Conservation (phyloP, 331 rosid genomes). For the Ulmus americana region DNA sequence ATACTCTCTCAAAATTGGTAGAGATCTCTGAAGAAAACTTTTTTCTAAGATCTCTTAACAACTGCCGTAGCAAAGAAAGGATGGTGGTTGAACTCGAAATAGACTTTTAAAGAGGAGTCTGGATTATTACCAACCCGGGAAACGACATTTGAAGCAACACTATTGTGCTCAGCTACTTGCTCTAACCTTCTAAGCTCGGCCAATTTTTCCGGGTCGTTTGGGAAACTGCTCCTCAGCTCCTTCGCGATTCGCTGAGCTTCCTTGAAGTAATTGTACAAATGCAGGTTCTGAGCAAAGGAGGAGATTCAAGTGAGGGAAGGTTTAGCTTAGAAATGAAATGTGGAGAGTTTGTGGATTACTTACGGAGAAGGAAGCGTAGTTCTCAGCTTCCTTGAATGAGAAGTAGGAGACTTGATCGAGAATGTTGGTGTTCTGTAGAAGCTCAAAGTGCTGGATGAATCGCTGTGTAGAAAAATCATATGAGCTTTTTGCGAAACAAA, state of each 20-base stretch:
- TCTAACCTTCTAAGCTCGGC: conserved; percentile 76
- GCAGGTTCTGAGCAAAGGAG: conserved; percentile 48
- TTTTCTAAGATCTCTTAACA: conserved; percentile 68
- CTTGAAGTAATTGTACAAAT: conserved; percentile 68
- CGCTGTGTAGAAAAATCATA: conserved; percentile 40
- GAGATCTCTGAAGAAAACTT: conserved; percentile 29
- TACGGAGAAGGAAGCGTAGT: conserved; percentile 51
- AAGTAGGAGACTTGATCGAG: conserved; percentile 61
- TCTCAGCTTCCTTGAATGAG: conserved; percentile 55
- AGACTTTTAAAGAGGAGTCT: conserved; percentile 72
- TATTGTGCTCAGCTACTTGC: conserved; percentile 93
- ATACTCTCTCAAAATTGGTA: conserved; percentile 35
- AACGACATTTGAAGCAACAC: conserved; percentile 66
- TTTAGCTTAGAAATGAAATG: neutral
- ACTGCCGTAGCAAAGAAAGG: conserved; percentile 82
- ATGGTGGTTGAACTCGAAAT: conserved; percentile 71
- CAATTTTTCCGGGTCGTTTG: conserved; percentile 62
- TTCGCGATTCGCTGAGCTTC: conserved; percentile 83
- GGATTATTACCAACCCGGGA: conserved; percentile 46
- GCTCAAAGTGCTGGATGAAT: conserved; percentile 91
- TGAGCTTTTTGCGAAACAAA: conserved; percentile 18
- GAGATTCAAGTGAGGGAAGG: conserved; percentile 11
- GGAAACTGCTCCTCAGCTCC: conserved; percentile 63
- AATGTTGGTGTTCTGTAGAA: conserved; percentile 73
- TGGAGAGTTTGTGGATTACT: conserved; percentile 25